A percentile compares a stretch with the other conserved stretches of the same genome.
Evolutionary conservation across 352 stramenopile genomes (phyloP).

Genomic region (Thraustotheca clavata): DNA sequence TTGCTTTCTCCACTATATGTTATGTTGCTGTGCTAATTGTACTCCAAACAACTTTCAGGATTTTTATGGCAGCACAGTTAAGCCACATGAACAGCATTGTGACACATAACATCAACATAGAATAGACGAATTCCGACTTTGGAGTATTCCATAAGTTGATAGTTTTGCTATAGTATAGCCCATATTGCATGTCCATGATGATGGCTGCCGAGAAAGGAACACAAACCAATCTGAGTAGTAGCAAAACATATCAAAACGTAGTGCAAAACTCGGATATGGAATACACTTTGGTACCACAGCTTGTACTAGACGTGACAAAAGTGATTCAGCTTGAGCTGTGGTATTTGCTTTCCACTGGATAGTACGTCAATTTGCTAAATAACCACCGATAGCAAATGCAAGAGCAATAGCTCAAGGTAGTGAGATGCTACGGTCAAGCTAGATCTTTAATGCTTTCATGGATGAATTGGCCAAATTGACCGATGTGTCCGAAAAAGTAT

Average conservation of each 20-base stretch:
- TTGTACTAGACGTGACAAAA: background rate
- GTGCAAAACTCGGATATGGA: background rate
- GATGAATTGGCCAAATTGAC: background rate
- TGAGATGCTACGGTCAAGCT: too few relatives aligned
- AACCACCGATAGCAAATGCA: background rate
- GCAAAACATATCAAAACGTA: slow-evolving; percentile 21
- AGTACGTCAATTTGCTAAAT: slow-evolving; percentile 2
- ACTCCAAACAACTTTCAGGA: background rate
- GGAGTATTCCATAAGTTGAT: slow-evolving; percentile 3
- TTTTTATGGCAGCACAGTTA: background rate
- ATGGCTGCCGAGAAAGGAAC: background rate
- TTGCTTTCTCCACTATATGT: background rate
- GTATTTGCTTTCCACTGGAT: background rate
- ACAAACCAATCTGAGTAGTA: slow-evolving; percentile 19
- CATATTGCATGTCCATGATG: background rate
- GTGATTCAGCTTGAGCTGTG: background rate
- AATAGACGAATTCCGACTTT: background rate
- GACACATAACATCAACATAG: background rate
- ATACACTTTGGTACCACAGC: slow-evolving; percentile 8
- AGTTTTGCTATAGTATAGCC: background rate
- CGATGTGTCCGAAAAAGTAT: background rate
- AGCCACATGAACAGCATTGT: background rate
- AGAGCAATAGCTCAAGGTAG: background rate
- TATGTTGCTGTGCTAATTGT: background rate
- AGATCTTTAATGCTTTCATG: background rate